Conservation (phyloP, 2,329 filamentous ascomycete genomes). For the Ceratocystis huliohia region DNA sequence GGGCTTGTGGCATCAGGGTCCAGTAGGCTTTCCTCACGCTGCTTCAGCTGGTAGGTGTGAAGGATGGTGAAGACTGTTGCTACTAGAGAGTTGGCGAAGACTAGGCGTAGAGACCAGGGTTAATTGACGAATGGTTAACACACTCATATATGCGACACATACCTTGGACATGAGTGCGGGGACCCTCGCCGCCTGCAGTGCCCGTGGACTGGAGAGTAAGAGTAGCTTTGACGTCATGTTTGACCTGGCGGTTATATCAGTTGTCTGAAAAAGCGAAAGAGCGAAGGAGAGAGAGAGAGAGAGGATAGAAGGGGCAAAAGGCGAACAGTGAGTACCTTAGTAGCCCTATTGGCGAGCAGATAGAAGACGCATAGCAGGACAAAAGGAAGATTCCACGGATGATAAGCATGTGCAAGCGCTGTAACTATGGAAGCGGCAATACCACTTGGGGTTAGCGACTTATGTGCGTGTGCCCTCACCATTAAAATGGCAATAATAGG, state of each 20-base stretch:
- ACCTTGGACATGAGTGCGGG: constrained; percentile 73
- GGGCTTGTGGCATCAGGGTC: constrained; percentile 27
- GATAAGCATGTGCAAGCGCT: constrained; percentile 69
- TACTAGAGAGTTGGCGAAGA: constrained; percentile 75
- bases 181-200: constrained; percentile 61
- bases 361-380: constrained; percentile 74
- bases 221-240: constrained; percentile 70
- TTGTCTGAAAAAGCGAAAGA: constrained; percentile 21
- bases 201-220: constrained; percentile 70
- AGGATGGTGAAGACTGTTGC: constrained; percentile 53
- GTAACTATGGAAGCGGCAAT: constrained; percentile 60
- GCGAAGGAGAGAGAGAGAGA: not conserved
- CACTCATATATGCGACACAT: constrained; percentile 10
- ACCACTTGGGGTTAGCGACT: constrained; percentile 66
- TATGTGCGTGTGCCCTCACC: constrained; percentile 55
- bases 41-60: constrained; percentile 47
- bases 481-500: constrained; percentile 49
- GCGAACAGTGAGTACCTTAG: constrained; percentile 45
- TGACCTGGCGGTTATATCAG: constrained; percentile 44
- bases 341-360: constrained; percentile 67
- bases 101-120: constrained; percentile 28
- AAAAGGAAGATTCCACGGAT: constrained; percentile 92
- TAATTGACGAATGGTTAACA: not conserved
- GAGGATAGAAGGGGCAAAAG: not conserved
- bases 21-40: constrained; percentile 33